phyloP scores from a whole-genome alignment of 2,329 filamentous ascomycete species.

The Emericellopsis cladophorae region DNA sequence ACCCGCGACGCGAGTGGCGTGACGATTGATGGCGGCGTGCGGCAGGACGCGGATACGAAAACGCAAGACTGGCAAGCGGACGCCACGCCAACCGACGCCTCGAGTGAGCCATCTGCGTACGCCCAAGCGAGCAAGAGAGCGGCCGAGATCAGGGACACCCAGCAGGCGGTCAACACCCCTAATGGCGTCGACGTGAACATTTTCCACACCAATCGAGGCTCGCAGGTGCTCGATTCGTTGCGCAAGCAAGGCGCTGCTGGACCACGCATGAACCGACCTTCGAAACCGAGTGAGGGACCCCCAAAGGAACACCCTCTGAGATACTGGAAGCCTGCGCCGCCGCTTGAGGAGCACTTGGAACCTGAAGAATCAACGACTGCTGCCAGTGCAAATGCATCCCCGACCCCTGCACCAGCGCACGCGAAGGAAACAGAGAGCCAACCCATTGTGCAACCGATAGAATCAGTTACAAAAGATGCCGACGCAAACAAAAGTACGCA shows the following conservation, averaged over 20 bases:
- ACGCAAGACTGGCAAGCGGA: not conserved
- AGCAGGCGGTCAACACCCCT: slow-evolving; percentile 20
- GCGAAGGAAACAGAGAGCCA: not conserved
- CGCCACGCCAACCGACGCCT: not conserved
- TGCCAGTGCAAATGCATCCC: not conserved
- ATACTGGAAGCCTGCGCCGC: slow-evolving; percentile 1
- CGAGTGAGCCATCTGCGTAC: not conserved
- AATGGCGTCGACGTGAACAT: slow-evolving; percentile 30
- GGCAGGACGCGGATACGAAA: not conserved
- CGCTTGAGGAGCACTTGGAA: slow-evolving; percentile 1
- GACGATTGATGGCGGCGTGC: not conserved
- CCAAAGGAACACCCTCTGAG: slow-evolving; percentile 24
- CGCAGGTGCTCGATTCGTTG: slow-evolving; percentile 27
- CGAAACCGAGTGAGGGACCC: slow-evolving; percentile 6
- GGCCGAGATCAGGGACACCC: slow-evolving; percentile 2
- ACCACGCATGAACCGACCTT: slow-evolving; percentile 1
- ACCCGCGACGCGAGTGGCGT: not conserved
- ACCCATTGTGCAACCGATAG: not conserved
- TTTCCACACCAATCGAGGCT: slow-evolving; percentile 32
- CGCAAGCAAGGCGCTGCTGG: slow-evolving; percentile 11
- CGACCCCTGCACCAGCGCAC: not conserved
- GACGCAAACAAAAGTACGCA: not conserved
- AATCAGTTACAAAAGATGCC: not conserved
- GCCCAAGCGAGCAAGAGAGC: not conserved
- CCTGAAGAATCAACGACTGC: slow-evolving; percentile 2